Percentiles rank a stretch among this genome's conserved stretches.
Conservation (phyloP, 2,329 filamentous ascomycete species). For the Exophiala phaeomuriformis region DNA sequence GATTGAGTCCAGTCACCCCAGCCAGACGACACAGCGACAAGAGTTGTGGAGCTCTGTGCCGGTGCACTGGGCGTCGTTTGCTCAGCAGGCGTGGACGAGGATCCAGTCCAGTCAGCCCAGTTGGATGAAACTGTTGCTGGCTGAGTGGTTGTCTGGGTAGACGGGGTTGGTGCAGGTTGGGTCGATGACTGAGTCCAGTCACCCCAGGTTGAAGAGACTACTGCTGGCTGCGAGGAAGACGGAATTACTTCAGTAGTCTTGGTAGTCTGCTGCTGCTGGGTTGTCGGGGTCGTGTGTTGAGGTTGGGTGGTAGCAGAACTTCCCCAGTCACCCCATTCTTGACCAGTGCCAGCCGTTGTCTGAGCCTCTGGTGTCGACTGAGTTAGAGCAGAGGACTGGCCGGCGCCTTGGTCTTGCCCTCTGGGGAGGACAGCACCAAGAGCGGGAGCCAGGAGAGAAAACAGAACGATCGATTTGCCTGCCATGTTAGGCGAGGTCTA, state of each 20-base stretch:
- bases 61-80: not conserved
- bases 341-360: not conserved
- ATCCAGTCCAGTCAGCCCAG: not conserved
- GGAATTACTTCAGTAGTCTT: not conserved
- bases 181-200: constrained; percentile 1
- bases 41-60: not conserved
- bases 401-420: constrained; percentile 4
- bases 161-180: not conserved
- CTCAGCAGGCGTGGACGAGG: not conserved
- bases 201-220: not conserved
- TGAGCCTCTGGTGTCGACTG: not conserved
- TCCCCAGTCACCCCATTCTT: constrained; percentile 9
- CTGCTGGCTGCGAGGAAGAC: not conserved
- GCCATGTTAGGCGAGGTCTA: constrained; percentile 11
- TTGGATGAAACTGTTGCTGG: not conserved
- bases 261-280: not conserved
- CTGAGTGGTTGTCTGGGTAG: not conserved
- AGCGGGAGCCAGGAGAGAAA: constrained; percentile 16
- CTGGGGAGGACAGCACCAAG: constrained; percentile 15
- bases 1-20: not conserved
- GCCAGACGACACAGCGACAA: not conserved
- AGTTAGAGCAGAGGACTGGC: not conserved
- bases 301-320: not conserved
- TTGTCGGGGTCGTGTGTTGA: not conserved
- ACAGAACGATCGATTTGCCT: constrained; percentile 18